A percentile compares a stretch with the other conserved stretches of the same genome.
phyloP scores from a whole-genome alignment of 495 filamentous ascomycete species.

The Penicillium robsamsonii region DNA sequence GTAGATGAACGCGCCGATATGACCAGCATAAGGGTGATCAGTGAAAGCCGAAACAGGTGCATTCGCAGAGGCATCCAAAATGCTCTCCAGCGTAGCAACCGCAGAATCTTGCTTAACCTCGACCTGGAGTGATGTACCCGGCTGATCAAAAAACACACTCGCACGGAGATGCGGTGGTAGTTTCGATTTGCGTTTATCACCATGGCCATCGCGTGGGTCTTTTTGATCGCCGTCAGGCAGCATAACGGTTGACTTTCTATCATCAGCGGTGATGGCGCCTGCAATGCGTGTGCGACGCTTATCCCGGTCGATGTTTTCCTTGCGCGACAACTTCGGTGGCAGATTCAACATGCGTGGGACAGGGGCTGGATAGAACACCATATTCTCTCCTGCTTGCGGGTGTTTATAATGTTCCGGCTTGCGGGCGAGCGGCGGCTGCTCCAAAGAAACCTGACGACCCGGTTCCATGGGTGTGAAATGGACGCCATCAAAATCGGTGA shows the following conservation, averaged over 20 bases:
- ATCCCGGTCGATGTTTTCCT: constrained; percentile 59
- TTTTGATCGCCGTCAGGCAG: constrained; percentile 30
- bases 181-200: constrained; percentile 38
- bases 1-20: constrained; percentile 65
- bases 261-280: constrained; percentile 47
- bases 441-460: constrained; percentile 38
- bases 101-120: constrained; percentile 78
- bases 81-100: constrained; percentile 85
- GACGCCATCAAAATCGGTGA: constrained; percentile 91
- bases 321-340: constrained; percentile 80
- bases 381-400: constrained; percentile 64
- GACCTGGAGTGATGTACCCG: constrained; percentile 56
- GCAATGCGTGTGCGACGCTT: constrained; percentile 67
- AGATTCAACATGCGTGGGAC: constrained; percentile 92
- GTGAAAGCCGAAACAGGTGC: constrained; percentile 95
- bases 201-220: constrained; percentile 15
- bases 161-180: constrained; percentile 89
- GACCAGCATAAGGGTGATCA: constrained; percentile 83
- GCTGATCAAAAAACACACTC: constrained; percentile 83
- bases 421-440: constrained; percentile 42
- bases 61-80: constrained; percentile 87
- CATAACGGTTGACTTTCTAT: constrained; percentile 43
- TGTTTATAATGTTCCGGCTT: constrained; percentile 61
- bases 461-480: constrained; percentile 62
- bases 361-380: constrained; percentile 94